Percentiles rank a stretch among this genome's conserved stretches.
Conservation (phyloP, 768 basidiomycete genomes). For the Lentinula aciculospora region DNA sequence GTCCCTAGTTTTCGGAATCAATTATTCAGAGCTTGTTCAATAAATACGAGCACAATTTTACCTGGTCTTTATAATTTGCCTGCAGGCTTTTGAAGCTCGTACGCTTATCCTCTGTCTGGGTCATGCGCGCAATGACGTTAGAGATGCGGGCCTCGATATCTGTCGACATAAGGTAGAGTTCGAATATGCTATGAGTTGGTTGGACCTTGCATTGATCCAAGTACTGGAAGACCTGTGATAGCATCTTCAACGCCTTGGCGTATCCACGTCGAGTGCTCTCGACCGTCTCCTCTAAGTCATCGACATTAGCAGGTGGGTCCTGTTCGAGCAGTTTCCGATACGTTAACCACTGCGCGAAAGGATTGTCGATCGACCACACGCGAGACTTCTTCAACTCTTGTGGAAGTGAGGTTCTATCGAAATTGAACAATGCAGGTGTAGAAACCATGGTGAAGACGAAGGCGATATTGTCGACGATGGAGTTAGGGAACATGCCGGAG, state of each 20-base stretch:
- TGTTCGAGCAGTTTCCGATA: neutral
- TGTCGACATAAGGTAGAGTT: neutral
- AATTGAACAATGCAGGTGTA: conserved; percentile 16
- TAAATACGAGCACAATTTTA: neutral
- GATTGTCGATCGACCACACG: neutral
- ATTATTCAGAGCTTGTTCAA: neutral
- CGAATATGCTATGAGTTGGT: conserved; percentile 11
- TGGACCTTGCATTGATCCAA: conserved; percentile 11
- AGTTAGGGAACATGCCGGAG: conserved; percentile 18
- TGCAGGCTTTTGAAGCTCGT: neutral
- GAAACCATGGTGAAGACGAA: conserved; percentile 20
- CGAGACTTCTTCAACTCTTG: neutral
- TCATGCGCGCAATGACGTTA: neutral
- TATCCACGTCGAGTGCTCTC: neutral
- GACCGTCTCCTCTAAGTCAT: neutral
- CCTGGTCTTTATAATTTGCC: neutral
- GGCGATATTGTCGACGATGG: conserved; percentile 19
- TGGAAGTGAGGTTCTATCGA: conserved; percentile 10
- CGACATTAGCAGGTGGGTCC: neutral
- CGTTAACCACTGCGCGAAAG: neutral
- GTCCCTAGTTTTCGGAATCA: neutral
- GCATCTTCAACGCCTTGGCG: conserved; percentile 10
- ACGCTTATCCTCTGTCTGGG: neutral
- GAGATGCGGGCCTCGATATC: neutral
- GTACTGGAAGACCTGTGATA: conserved; percentile 12